Base-by-base conservation (phyloP, 169 alveolate genomes). In the Neospora caninum region DNA sequence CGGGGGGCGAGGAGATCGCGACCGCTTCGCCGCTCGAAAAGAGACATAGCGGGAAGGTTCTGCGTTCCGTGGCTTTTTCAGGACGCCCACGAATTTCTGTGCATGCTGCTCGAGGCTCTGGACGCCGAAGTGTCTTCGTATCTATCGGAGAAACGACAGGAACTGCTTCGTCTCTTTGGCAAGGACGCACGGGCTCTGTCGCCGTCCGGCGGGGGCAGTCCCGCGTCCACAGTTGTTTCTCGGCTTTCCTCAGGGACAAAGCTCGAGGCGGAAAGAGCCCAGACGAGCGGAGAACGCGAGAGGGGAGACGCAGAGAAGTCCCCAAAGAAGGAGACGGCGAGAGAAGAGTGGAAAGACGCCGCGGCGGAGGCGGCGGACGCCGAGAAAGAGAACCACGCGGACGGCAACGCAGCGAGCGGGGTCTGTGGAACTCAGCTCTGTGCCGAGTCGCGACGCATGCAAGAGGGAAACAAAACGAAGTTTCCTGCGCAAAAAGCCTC, bases 71-170 rank as follows among this genome's bases (percentile, higher is more conserved):
- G 25, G 7, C 7, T 4, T 64, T 64, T 64, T 64, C 73, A 64
- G 73, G 73, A 64, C n/a, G 73, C 73, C 34, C 73, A 64, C 73
- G 73, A 64, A 27, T 64, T 64, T 64, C 73, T 64, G 73, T 64
- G 73, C 73, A 64, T 64, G 73, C 73, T 64, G 73, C 73, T 64
- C 31, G 73, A 64, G 73, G 73, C 73, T 4, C 73, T 64, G 7
- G 73, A 64, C 34, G 31, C 73, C 7, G 73, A 64, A 27, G 31
- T 27, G 31, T 9, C n/a, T 9, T 64, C 73, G 16, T 27, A 64
- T 29, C 73, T 64, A 9, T 16, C 73, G 73, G 73, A 16, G n/a
- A 64, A 64, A 29, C 73, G 73, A 27, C n/a, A 64, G 73, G 73
- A 16, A 64, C 73, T 16, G 16, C 31, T 64, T 22, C 73, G 73